These are phyloP conservation scores for Juglanconis oblonga DNA, from an alignment of 2,329 filamentous ascomycete species.

Conservation along the genomic window DNA sequence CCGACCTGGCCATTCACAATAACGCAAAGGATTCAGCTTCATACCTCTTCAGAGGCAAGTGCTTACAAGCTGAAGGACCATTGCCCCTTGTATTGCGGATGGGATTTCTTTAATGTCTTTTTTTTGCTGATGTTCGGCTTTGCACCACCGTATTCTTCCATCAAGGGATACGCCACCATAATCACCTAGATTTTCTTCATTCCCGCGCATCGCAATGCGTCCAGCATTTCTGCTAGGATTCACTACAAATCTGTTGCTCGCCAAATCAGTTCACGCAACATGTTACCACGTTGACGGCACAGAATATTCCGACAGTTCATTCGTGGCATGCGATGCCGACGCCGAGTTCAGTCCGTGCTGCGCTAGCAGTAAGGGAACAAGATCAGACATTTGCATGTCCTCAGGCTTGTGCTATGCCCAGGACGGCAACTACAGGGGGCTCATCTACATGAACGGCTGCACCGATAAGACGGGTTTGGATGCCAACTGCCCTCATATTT, in stretches of 20 bases:
- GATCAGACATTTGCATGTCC: slow-evolving; percentile 22
- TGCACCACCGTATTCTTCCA: too few relatives aligned
- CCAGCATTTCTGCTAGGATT: background rate
- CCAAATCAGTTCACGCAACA: background rate
- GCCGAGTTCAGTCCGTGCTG: slow-evolving; percentile 22
- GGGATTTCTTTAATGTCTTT: too few relatives aligned
- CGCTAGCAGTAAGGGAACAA: slow-evolving; percentile 16
- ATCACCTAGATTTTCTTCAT: background rate
- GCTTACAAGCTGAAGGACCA: too few relatives aligned
- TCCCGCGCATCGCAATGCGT: background rate
- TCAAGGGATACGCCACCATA: too few relatives aligned
- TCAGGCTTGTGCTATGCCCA: slow-evolving; percentile 23
- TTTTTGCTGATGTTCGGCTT: too few relatives aligned
- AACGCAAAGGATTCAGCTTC: too few relatives aligned
- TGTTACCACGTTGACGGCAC: slow-evolving; percentile 20
- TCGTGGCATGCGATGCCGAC: slow-evolving; percentile 19
- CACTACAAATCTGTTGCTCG: background rate
- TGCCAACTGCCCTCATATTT: slow-evolving; percentile 20
- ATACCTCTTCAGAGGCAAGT: too few relatives aligned
- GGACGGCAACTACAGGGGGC: slow-evolving; percentile 14
- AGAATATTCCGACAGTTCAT: background rate
- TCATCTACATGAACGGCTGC: slow-evolving; percentile 23
- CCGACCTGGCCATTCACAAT: too few relatives aligned
- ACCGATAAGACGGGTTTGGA: slow-evolving; percentile 20
- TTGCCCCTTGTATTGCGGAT: too few relatives aligned